Evolutionary conservation across 352 stramenopile species (phyloP).

Genomic region (Pythium dissotocum): DNA sequence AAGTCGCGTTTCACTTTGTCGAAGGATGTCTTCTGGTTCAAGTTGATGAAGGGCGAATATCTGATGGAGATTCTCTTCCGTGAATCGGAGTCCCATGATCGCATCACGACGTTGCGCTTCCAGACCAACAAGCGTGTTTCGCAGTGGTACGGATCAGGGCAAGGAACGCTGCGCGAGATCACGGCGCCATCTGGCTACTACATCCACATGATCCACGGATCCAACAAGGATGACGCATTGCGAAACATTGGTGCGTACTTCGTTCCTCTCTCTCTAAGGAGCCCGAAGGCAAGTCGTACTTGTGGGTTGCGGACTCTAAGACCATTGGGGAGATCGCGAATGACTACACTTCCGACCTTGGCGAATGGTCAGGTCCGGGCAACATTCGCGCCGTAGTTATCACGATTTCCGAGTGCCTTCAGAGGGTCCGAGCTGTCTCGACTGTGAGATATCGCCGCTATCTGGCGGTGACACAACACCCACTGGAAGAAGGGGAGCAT

Average conservation of each 20-base stretch:
- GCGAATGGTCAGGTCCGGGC: not conserved
- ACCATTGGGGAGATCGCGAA: not conserved
- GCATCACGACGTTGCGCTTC: not conserved
- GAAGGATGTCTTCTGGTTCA: not conserved
- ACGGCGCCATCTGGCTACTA: not conserved
- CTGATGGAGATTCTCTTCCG: conserved; percentile 1
- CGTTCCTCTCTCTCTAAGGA: not conserved
- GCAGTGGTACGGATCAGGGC: not conserved
- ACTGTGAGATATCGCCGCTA: not conserved
- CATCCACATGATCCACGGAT: conserved; percentile 9
- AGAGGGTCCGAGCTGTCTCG: not conserved
- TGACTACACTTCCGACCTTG: not conserved
- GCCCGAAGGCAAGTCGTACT: not conserved
- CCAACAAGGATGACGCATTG: too few relatives aligned
- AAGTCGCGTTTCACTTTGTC: not conserved
- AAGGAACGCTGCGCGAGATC: not conserved
- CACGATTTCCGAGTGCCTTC: not conserved
- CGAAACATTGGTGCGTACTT: not conserved
- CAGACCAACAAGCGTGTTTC: conserved; percentile 4
- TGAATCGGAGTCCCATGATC: not conserved
- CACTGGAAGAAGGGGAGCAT: not conserved
- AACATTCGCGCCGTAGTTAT: not conserved
- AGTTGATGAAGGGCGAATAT: not conserved
- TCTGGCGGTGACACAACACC: not conserved
- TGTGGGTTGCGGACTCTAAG: not conserved